Evolutionary conservation across 768 basidiomycete genomes (phyloP), one percentile per base, ranked within the genome.

Genomic region (Russula sp.): DNA sequence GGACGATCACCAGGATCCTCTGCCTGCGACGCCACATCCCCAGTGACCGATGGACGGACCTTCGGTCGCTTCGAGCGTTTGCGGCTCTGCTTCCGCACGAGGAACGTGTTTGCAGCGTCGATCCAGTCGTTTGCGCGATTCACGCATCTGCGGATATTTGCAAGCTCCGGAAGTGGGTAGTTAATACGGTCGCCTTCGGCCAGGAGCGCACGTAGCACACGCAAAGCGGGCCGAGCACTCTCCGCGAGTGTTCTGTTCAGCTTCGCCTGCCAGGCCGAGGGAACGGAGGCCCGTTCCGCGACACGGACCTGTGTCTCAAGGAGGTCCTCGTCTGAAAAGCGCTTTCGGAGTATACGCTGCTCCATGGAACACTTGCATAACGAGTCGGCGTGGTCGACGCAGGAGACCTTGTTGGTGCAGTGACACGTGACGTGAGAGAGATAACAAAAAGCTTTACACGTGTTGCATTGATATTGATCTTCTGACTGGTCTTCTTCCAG

Each of bases 381-480:
- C 24, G 87, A 78, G 40, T 88, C 80, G 34, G 82, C 82, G 76
- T 98, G 96, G 62, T 95, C 90, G 55, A 90, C 83, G 74, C 97
- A 99, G 14, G 87, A 85, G 38, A 96, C 86, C 67, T 86, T 83
- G 58, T 76, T 83, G 49, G 87, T 87, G 80, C 93, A 94, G 36
- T 78, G 77, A 73, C 93, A 94, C 62, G 84, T 87, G 72, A 98
- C 80, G 72, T 97, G 95, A 1, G 97, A 94, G 48, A 99, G 84
- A 74, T 97, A 98, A 76, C 90, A 94, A 76, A 96, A 98, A 5
- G 81, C 84, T 73, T 97, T 95, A 88, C 97, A 98, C 67, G 89
- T 76, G 56, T 81, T 77, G 81, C 97, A 99, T 75, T 98, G 97
- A 75, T 95, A 96, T 73, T 97, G 93, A 59, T 98, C 95, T 73